A percentile compares a stretch with the other conserved stretches of the same genome.
Conservation (phyloP, 768 basidiomycete species). For the Rhizopogon sp. region DNA sequence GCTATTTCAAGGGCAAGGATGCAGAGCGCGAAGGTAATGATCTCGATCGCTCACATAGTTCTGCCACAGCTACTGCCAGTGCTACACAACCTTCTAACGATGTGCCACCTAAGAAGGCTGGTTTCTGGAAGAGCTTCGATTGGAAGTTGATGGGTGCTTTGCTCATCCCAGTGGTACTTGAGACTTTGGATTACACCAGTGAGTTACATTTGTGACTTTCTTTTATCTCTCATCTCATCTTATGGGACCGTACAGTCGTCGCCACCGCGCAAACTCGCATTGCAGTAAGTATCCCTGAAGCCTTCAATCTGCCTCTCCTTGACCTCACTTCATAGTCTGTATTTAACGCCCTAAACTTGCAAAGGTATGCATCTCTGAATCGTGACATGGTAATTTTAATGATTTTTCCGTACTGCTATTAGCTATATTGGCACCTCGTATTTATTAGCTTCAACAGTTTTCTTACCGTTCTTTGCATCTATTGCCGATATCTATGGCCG, state of each 20-base stretch:
- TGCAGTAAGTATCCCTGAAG: conserved; percentile 29
- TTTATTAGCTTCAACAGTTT: conserved; percentile 46
- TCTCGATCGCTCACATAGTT: neutral
- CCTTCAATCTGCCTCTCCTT: neutral
- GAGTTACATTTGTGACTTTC: neutral
- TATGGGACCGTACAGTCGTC: conserved; percentile 29
- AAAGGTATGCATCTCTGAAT: conserved; percentile 14
- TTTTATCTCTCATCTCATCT: neutral
- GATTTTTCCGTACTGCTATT: neutral
- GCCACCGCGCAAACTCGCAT: conserved; percentile 49
- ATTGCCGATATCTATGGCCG: conserved; percentile 48
- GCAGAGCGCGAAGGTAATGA: neutral
- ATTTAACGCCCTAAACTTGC: conserved; percentile 19
- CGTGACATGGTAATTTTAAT: neutral
- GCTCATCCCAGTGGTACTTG: conserved; percentile 37
- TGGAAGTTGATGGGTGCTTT: conserved; percentile 31
- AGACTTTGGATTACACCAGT: conserved; percentile 29
- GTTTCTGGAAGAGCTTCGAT: conserved; percentile 23
- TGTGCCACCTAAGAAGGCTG: neutral
- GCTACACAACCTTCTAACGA: neutral
- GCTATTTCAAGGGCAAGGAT: neutral
- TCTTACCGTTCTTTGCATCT: conserved; percentile 46
- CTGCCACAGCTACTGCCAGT: neutral
- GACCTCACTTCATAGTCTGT: conserved; percentile 15
- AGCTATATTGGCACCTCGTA: conserved; percentile 49